Evolutionary conservation across 1,139 yeast genomes (phyloP).

Genomic region (Candida pseudoviswanathii): DNA sequence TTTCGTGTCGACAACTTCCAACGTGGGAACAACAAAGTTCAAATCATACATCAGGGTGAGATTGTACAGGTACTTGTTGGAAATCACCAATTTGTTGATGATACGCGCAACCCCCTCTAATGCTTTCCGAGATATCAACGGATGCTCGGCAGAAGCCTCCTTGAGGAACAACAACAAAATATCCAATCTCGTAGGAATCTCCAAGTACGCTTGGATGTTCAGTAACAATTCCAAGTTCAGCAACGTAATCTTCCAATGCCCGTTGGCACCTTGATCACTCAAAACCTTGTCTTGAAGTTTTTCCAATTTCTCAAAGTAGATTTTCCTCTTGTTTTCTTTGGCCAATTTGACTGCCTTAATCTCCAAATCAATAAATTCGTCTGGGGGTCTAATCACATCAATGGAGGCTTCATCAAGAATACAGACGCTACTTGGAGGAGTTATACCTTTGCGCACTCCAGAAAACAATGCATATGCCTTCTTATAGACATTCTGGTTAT

Average conservation of each 20-base stretch:
- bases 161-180: conserved; percentile 51
- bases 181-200: conserved; percentile 46
- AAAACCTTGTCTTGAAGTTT: conserved; percentile 49
- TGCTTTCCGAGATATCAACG: conserved; percentile 65
- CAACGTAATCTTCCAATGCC: conserved; percentile 73
- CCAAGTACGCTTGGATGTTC: conserved; percentile 57
- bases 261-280: conserved; percentile 29
- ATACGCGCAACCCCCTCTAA: conserved; percentile 63
- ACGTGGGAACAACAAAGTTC: conserved; percentile 39
- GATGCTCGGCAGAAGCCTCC: conserved; percentile 70
- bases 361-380: conserved; percentile 55
- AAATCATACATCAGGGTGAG: conserved; percentile 47
- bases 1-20: conserved; percentile 45
- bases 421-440: conserved; percentile 64
- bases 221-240: conserved; percentile 58
- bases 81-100: conserved; percentile 51
- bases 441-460: conserved; percentile 46
- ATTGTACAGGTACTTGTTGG: conserved; percentile 59
- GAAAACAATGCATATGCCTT: conserved; percentile 54
- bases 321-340: conserved; percentile 55
- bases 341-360: conserved; percentile 58
- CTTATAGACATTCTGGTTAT: conserved; percentile 55
- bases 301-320: conserved; percentile 42
- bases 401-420: conserved; percentile 49
- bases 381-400: conserved; percentile 65